Conservation (phyloP, 177 flowering plant species). For the Vitis hybrid region DNA sequence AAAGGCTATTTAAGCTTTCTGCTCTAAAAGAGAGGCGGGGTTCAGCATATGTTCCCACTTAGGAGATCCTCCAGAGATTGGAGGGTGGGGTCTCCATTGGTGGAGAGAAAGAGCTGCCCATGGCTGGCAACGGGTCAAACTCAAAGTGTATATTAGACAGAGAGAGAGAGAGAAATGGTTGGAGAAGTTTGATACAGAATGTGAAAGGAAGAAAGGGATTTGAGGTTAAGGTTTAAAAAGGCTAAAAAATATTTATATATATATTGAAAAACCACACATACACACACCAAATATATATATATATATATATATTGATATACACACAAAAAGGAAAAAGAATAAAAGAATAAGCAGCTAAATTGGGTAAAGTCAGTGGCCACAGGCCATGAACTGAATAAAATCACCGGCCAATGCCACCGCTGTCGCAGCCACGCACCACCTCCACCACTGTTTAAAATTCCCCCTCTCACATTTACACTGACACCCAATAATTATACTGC, state of each 20-base stretch:
- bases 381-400: background rate
- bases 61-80: slow-evolving; percentile 24
- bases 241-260: background rate
- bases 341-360: background rate
- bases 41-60: slow-evolving; percentile 20
- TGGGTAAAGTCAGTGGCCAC: background rate
- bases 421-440: too few relatives aligned
- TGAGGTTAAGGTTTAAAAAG: slow-evolving; percentile 2
- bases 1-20: slow-evolving; percentile 21
- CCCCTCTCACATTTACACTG: too few relatives aligned
- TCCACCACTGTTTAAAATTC: too few relatives aligned
- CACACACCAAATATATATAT: too few relatives aligned
- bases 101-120: slow-evolving; percentile 28
- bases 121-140: slow-evolving; percentile 58
- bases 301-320: background rate
- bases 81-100: slow-evolving; percentile 41
- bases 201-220: slow-evolving; percentile 38
- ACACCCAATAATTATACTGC: too few relatives aligned
- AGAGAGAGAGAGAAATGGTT: slow-evolving; percentile 14
- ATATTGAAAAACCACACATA: too few relatives aligned
- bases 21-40: slow-evolving; percentile 21
- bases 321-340: background rate
- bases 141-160: slow-evolving; percentile 29
- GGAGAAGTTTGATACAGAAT: slow-evolving; percentile 15
- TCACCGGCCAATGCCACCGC: background rate